Evolutionary conservation across 768 basidiomycete genomes (phyloP).

Genomic region (Amylocystis lapponica): DNA sequence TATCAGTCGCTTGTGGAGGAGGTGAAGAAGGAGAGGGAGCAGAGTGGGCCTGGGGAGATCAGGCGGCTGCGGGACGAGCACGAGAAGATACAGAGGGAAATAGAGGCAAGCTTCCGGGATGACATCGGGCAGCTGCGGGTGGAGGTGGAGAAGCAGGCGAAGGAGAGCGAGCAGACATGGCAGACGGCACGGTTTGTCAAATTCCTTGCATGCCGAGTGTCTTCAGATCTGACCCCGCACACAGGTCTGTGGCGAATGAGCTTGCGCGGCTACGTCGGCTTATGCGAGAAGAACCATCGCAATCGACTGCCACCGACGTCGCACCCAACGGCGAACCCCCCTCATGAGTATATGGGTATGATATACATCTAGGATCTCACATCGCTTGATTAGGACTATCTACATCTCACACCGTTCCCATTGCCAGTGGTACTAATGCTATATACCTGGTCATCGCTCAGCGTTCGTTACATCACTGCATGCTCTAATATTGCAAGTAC

Average conservation of each 20-base stretch:
- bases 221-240: conserved; percentile 3
- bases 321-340: too few species aligned
- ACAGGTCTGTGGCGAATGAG: conserved; percentile 55
- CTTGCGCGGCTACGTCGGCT: conserved; percentile 65
- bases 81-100: conserved; percentile 41
- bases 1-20: conserved; percentile 62
- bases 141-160: conserved; percentile 47
- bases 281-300: conserved; percentile 57
- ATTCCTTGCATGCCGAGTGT: neutral
- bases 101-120: conserved; percentile 56
- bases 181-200: conserved; percentile 56
- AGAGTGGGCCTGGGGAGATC: conserved; percentile 41
- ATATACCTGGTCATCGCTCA: too few species aligned
- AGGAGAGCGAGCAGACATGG: conserved; percentile 50
- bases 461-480: too few species aligned
- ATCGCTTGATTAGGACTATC: too few species aligned
- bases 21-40: conserved; percentile 46
- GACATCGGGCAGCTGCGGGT: conserved; percentile 50
- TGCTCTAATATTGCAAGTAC: too few species aligned
- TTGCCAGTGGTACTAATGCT: too few species aligned
- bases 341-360: too few species aligned
- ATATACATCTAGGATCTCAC: too few species aligned
- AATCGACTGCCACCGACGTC: too few species aligned
- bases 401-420: too few species aligned
- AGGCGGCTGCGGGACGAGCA: conserved; percentile 47